phyloP scores from a whole-genome alignment of 257 asterid species.

The Pogostemon cablin region DNA sequence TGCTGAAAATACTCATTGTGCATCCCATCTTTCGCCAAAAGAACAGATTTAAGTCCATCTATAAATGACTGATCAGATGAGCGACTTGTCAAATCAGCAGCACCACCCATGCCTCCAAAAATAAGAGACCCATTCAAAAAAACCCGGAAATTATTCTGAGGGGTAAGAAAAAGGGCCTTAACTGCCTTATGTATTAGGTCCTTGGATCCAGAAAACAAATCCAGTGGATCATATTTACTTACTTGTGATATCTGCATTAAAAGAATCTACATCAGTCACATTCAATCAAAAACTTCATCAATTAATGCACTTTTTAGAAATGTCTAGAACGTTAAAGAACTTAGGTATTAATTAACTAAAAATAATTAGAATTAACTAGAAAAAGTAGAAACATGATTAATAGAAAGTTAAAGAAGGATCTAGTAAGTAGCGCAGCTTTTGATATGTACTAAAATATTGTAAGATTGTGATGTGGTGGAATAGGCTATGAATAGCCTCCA shows the following conservation, averaged over 20 bases:
- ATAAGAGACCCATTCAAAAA: constrained; percentile 80
- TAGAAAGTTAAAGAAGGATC: no score
- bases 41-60: constrained; percentile 58
- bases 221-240: constrained; percentile 88
- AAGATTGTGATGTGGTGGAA: no score
- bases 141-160: constrained; percentile 93
- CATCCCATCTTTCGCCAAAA: constrained; percentile 68
- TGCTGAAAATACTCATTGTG: constrained; percentile 61
- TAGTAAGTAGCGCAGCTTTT: no score
- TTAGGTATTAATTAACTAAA: no score
- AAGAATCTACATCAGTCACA: constrained; percentile 31
- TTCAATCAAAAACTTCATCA: constrained; percentile 14
- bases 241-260: constrained; percentile 68
- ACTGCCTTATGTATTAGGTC: constrained; percentile 73
- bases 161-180: constrained; percentile 64
- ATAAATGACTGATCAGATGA: constrained; percentile 59
- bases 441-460: no score
- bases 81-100: constrained; percentile 44
- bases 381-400: no score
- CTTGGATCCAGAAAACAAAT: constrained; percentile 82
- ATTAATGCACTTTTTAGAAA: no score
- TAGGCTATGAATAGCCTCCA: no score
- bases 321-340: no score
- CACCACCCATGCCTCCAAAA: constrained; percentile 81
- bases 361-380: no score